Base-by-base conservation (phyloP, 345 rosid species). In the Salix koriyanagi region DNA sequence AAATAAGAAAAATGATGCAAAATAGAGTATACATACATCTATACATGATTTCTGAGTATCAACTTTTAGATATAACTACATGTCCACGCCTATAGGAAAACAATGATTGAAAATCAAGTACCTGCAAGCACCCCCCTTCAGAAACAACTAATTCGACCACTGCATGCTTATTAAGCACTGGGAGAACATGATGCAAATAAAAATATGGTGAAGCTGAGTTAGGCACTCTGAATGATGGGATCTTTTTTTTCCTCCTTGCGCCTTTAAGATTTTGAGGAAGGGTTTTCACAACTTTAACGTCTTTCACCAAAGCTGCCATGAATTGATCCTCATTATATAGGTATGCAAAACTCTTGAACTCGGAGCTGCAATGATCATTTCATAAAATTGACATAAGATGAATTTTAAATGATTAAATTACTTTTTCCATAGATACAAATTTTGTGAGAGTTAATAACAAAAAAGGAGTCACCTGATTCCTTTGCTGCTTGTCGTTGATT, bases 341-440 rank as follows among this genome's bases (percentile, higher is more conserved):
- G 79, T 96, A 96, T 12, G 99, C 91, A 85, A 96, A 96, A 84
- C 99, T 96, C 92, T 96, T 96, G 85, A 96, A 91, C 77, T 91
- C 87, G 11, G 98, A 91, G 84, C 99, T 96, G 93, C 83, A 85
- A 67, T 37, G 72, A 76, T 58, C 78, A 76, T 70, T 56, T 26
- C 42, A 41, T 2, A n/a, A 21, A 50, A 74, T 60, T 42, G 30
- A 61, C 58, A 69, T 64, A 70, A 4, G 44, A 28, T 25, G 58
- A 58, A 70, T 19, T 19, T 50, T 19, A 60, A 60, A 18, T 1
- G 23, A 65, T 39, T 69, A 76, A 34, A 18, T 65, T 32, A 60
- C 12, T 41, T 23, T 8, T 36, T 2, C 70, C 21, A 50, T 46
- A 18, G 64, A 66, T 50, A 21, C 65, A 70, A 14, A 71, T 78